Evolutionary conservation across 768 basidiomycete genomes (phyloP).

Genomic region (Pilatotrama ljubarskyi): DNA sequence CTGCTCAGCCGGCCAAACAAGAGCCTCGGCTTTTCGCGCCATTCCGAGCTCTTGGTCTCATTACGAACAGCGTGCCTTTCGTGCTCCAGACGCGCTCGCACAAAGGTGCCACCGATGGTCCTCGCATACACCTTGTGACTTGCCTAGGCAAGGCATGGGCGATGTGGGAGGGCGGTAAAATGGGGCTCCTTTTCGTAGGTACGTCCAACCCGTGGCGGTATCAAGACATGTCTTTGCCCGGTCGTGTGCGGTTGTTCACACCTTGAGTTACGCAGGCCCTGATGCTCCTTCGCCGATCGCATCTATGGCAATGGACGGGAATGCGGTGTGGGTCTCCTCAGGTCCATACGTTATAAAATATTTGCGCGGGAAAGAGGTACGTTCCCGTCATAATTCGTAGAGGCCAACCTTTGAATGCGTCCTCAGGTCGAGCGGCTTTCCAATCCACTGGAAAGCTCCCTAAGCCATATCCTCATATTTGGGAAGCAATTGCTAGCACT

Average conservation of each 20-base stretch:
- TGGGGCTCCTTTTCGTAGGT: slow-evolving; percentile 93
- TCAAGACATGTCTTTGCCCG: too few species aligned
- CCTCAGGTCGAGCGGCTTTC: slow-evolving; percentile 54
- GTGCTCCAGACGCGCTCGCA: slow-evolving; percentile 80
- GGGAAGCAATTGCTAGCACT: slow-evolving; percentile 80
- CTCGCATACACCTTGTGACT: slow-evolving; percentile 80
- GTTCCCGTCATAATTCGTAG: slow-evolving; percentile 4
- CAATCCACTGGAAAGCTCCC: slow-evolving; percentile 60
- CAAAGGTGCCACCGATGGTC: slow-evolving; percentile 84
- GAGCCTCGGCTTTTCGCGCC: slow-evolving; percentile 75
- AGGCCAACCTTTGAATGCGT: not conserved
- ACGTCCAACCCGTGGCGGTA: slow-evolving; percentile 35
- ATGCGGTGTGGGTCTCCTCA: slow-evolving; percentile 81
- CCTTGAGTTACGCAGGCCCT: slow-evolving; percentile 57
- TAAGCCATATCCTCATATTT: slow-evolving; percentile 75
- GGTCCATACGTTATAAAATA: slow-evolving; percentile 75
- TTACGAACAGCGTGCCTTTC: slow-evolving; percentile 90
- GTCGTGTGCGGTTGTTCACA: too few species aligned
- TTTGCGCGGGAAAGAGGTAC: slow-evolving; percentile 84
- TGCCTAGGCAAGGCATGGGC: slow-evolving; percentile 91
- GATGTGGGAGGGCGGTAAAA: slow-evolving; percentile 93
- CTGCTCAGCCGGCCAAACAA: not conserved
- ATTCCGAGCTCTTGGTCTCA: slow-evolving; percentile 91
- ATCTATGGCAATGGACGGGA: slow-evolving; percentile 77
- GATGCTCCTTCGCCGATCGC: slow-evolving; percentile 74